These are phyloP conservation scores for Hypoxylon lenormandii DNA, from an alignment of 495 filamentous ascomycete genomes.

Conservation along the genomic window DNA sequence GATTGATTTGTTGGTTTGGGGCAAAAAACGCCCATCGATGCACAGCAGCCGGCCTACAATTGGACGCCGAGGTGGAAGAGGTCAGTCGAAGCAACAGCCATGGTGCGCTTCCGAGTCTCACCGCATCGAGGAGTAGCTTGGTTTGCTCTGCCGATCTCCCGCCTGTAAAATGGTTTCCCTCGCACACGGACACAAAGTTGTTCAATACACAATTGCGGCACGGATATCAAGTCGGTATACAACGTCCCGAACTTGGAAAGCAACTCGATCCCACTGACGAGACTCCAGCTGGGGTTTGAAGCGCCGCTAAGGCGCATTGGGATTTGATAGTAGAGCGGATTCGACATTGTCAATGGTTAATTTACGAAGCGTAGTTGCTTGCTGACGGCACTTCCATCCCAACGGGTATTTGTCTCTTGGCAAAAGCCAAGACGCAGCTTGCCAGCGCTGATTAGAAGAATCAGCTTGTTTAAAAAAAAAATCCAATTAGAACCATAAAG, in stretches of 20 bases:
- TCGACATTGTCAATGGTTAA: conserved; percentile 41
- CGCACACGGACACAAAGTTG: conserved; percentile 12
- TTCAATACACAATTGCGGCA: conserved; percentile 17
- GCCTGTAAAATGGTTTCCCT: conserved; percentile 24
- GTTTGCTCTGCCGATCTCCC: conserved; percentile 46
- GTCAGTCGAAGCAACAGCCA: conserved; percentile 25
- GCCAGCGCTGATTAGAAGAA: conserved; percentile 19
- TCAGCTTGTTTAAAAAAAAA: conserved; percentile 22
- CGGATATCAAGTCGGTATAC: conserved; percentile 29
- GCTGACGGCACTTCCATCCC: conserved; percentile 43
- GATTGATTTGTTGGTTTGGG: conserved; percentile 40
- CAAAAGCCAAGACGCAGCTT: conserved; percentile 22
- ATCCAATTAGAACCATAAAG: too few species aligned
- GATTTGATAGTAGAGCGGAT: conserved; percentile 33
- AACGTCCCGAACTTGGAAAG: conserved; percentile 18
- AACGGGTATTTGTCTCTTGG: conserved; percentile 37
- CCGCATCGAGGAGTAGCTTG: conserved; percentile 32
- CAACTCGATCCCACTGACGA: conserved; percentile 15
- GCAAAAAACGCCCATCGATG: conserved; percentile 29
- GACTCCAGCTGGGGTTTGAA: conserved; percentile 21
- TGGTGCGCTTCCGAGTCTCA: conserved; percentile 37
- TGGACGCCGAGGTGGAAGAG: conserved; percentile 33
- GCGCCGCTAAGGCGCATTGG: conserved; percentile 31
- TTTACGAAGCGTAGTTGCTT: conserved; percentile 46
- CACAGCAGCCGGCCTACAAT: conserved; percentile 33